Evolutionary conservation across 352 stramenopile genomes (phyloP), one percentile per base, ranked within the genome.

Genomic region (Pythium rhizo-oryzae): DNA sequence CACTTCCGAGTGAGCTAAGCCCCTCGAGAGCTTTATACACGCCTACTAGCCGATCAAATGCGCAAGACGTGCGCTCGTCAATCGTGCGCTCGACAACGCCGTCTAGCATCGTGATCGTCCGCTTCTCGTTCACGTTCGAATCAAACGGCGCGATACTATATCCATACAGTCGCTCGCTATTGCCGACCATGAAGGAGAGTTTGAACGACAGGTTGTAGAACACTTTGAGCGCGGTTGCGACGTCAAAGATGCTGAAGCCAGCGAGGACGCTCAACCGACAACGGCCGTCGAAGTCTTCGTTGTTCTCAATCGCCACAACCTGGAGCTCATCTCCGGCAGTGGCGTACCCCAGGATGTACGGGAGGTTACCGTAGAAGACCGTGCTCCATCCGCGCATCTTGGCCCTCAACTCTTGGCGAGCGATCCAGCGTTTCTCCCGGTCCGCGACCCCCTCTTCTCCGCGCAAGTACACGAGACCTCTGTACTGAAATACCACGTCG

Each of bases 261-360:
- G 28, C 28, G 28, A 33, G 28, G 28, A 7, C 28, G 6, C 28
- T 33, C 6, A n/a, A n/a, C n/a, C n/a, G n/a, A n/a, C n/a, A n/a
- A n/a, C n/a, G n/a, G n/a, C n/a, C n/a, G n/a, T n/a, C n/a, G n/a
- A n/a, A n/a, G n/a, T n/a, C n/a, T n/a, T n/a, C n/a, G n/a, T n/a
- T n/a, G n/a, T n/a, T n/a, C n/a, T n/a, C n/a, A n/a, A 68, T 68
- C 15, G 37, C 51, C 37, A 68, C 52, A 37, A 62, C 15, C 56
- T 62, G 35, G 12, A 68, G 12, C 4, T 54, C 9, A 28, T 60
- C 62, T 1, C 51, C 53, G 28, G 52, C 37, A 23, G 51, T 62
- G 19, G 53, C 62, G 43, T 60, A 68, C 8, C 53, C 62, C 51
- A 68, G 39, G 12, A 68, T 62, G 23, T 62, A 68, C 41, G 62